Evolutionary conservation across 2,329 filamentous ascomycete genomes (phyloP), one percentile per base, ranked within the genome.

Genomic region (Pseudogymnoascus sp.): DNA sequence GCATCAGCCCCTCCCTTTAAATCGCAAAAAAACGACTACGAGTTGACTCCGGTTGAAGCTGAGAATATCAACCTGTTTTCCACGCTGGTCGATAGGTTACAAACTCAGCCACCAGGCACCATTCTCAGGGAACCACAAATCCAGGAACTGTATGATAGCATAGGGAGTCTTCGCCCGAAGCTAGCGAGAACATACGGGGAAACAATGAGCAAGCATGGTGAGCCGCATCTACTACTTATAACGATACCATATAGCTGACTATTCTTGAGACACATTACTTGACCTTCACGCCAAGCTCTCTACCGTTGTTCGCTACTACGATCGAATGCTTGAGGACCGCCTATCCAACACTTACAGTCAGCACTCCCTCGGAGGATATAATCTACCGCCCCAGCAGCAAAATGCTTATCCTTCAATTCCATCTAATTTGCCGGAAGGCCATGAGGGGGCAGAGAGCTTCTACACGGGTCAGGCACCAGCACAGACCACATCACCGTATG

Each of bases 121-220:
- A 96, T 99, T 59, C 75, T 99, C n/a, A 82, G 94, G 56, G 94
- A 99, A 69, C 94, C 94, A 1, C 94, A 97, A 71, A 96, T 99
- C 57, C 94, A 99, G 73, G 94, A 99, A 74, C 78, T 99, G 3
- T 99, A 99, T 71, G 94, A 97, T 70, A 95, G 92, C 67, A 97
- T 99, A 67, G 91, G 92, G n/a, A 82, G 90, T 13, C 76, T 99
- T 63, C 83, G 94, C 57, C 94, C 94, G 1, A 99, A 99, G 73
- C 79, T 99, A 60, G 94, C 94, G 3, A 83, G 94, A 61, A 96
- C 92, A 0, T 96, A 97, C 70, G 94, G 94, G 60, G 94, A 99
- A 76, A 96, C 94, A 0, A 97, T 99, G 94, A 97, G 94, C 82
- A 99, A 99, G 74, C 94, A 97, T 73, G 92, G 90, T 90, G 26